These are phyloP conservation scores for Podospora bellae-mahoneyi DNA, from an alignment of 495 filamentous ascomycete species.

Conservation along the genomic window DNA sequence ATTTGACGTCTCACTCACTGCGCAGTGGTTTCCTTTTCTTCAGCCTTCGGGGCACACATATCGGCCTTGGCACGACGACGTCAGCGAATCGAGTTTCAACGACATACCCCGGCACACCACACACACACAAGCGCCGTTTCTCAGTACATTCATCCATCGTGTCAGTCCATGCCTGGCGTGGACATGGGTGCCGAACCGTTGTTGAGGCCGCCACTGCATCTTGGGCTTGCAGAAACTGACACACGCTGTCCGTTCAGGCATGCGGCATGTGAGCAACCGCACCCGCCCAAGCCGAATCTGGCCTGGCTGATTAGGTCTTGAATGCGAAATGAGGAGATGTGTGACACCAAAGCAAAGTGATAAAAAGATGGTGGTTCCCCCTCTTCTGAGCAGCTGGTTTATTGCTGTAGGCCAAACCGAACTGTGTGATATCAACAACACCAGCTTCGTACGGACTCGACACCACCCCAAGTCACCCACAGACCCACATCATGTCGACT, in stretches of 20 bases:
- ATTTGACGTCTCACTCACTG: background rate
- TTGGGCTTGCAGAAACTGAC: background rate
- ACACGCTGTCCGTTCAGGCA: background rate
- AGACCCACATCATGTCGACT: conserved; percentile 24
- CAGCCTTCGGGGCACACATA: conserved; percentile 1
- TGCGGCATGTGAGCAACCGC: background rate
- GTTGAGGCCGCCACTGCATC: conserved; percentile 11
- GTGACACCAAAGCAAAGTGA: background rate
- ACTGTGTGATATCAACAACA: background rate
- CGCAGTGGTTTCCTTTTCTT: conserved; percentile 10
- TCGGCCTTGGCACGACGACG: background rate
- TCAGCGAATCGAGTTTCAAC: background rate
- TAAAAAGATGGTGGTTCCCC: conserved; percentile 3
- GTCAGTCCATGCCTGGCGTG: background rate
- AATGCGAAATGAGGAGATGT: conserved; percentile 17
- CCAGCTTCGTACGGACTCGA: background rate
- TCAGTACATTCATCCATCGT: background rate
- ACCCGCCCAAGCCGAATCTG: background rate
- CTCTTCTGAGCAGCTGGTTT: background rate
- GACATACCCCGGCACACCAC: background rate
- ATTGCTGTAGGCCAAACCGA: background rate
- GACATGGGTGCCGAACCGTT: background rate
- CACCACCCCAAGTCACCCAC: background rate
- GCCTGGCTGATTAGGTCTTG: conserved; percentile 12
- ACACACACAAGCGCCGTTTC: background rate